Evolutionary conservation across 805 yeast genomes (phyloP).

Genomic region (Spathaspora girioi): DNA sequence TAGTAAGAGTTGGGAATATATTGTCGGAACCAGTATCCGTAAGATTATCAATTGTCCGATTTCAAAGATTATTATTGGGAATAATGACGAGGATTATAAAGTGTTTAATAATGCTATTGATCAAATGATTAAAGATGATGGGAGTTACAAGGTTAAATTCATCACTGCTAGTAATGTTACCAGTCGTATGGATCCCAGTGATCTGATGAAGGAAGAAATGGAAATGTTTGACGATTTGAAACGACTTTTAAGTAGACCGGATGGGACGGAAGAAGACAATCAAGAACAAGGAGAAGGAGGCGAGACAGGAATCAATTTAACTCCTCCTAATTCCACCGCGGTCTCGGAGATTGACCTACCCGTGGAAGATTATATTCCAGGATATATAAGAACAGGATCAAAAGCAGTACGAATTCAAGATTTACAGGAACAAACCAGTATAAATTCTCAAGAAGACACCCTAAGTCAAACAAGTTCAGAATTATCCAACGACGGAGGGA

Average conservation of each 20-base stretch:
- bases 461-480: conserved; percentile 22
- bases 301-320: conserved; percentile 7
- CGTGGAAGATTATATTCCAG: conserved; percentile 6
- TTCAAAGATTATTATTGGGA: conserved; percentile 61
- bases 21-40: conserved; percentile 63
- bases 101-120: conserved; percentile 70
- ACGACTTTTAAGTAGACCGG: background rate
- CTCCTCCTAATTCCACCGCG: conserved; percentile 22
- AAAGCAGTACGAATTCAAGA: background rate
- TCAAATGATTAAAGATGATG: conserved; percentile 69
- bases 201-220: background rate
- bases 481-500: conserved; percentile 52
- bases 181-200: background rate
- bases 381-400: background rate
- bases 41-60: conserved; percentile 58
- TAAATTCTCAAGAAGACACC: background rate
- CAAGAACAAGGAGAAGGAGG: background rate
- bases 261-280: background rate
- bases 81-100: conserved; percentile 52
- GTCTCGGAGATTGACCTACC: conserved; percentile 6
- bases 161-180: conserved; percentile 45
- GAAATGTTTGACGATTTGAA: conserved; percentile 2
- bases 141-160: conserved; percentile 74
- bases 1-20: conserved; percentile 71
- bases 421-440: background rate